Evolutionary conservation across 176 grass and related monocot species (phyloP).

Genomic region (Chrysopogon serrulatus): DNA sequence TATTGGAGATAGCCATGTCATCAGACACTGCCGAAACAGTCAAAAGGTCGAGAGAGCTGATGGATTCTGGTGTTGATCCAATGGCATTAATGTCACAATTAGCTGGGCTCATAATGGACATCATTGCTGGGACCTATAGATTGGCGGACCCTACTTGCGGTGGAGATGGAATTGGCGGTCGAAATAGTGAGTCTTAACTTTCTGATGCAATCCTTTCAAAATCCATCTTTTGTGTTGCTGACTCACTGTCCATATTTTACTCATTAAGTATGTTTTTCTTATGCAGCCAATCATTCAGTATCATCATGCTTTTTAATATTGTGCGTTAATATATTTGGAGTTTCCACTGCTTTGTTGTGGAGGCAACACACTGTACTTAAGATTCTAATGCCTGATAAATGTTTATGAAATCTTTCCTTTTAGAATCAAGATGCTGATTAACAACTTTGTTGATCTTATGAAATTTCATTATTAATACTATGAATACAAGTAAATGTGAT

Average conservation of each 20-base stretch:
- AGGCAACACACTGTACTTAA: neutral
- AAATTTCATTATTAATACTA: neutral
- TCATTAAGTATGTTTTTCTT: conserved; percentile 6
- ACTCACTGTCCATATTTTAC: conserved; percentile 2
- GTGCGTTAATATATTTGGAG: neutral
- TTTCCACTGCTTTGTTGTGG: conserved; percentile 9
- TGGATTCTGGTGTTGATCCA: conserved; percentile 96
- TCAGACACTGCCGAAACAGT: conserved; percentile 93
- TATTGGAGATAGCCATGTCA: conserved; percentile 97
- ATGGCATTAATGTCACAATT: conserved; percentile 99
- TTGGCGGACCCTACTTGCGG: conserved; percentile 61
- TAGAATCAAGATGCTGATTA: neutral
- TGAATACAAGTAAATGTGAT: neutral
- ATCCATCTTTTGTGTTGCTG: neutral
- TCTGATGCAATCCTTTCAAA: conserved; percentile 3
- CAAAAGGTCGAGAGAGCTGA: conserved; percentile 87
- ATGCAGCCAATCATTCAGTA: neutral
- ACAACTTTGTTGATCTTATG: neutral
- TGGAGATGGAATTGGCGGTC: conserved; percentile 62
- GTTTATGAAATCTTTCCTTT: neutral
- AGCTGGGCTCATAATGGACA: conserved; percentile 98
- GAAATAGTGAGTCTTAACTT: conserved; percentile 75
- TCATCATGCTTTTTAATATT: conserved; percentile 5
- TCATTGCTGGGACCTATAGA: conserved; percentile 95
- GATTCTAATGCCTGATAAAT: conserved; percentile 5